Evolutionary conservation across 768 basidiomycete species (phyloP).

Genomic region (Lactarius deliciosus): DNA sequence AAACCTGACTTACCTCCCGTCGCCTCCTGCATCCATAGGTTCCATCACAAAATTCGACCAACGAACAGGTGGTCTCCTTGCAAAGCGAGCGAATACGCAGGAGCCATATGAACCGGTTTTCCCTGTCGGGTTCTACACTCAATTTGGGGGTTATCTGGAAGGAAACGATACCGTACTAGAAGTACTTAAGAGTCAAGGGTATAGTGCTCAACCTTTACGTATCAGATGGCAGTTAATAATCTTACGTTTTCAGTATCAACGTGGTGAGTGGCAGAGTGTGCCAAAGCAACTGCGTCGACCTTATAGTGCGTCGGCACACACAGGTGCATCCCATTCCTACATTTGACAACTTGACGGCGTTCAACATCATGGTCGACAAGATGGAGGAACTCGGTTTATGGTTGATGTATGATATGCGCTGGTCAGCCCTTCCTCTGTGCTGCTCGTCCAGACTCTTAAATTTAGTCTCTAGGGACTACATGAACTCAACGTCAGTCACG

Average conservation of each 20-base stretch:
- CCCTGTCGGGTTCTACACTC: constrained; percentile 75
- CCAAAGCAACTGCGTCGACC: neutral
- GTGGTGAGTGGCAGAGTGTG: constrained; percentile 36
- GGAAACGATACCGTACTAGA: constrained; percentile 53
- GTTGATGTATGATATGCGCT: constrained; percentile 84
- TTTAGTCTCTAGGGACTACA: constrained; percentile 48
- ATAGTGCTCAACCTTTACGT: constrained; percentile 3
- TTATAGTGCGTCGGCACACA: neutral
- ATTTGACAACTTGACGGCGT: constrained; percentile 57
- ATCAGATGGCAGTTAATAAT: constrained; percentile 6
- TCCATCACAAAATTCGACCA: constrained; percentile 51
- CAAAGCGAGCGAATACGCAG: constrained; percentile 35
- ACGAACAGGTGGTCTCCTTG: constrained; percentile 46
- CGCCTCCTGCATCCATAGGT: constrained; percentile 36
- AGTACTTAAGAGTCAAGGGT: constrained; percentile 60
- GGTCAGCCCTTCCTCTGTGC: constrained; percentile 34
- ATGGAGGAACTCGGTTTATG: constrained; percentile 72
- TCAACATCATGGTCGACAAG: constrained; percentile 59
- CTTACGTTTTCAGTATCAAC: constrained; percentile 37
- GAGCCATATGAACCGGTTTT: constrained; percentile 44
- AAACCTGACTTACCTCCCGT: constrained; percentile 43
- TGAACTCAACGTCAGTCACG: constrained; percentile 59
- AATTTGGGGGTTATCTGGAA: constrained; percentile 54
- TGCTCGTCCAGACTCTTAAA: neutral
- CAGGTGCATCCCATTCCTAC: constrained; percentile 71